Evolutionary conservation across 2,329 filamentous ascomycete genomes (phyloP).

Genomic region (Pleoardoris graminearum): DNA sequence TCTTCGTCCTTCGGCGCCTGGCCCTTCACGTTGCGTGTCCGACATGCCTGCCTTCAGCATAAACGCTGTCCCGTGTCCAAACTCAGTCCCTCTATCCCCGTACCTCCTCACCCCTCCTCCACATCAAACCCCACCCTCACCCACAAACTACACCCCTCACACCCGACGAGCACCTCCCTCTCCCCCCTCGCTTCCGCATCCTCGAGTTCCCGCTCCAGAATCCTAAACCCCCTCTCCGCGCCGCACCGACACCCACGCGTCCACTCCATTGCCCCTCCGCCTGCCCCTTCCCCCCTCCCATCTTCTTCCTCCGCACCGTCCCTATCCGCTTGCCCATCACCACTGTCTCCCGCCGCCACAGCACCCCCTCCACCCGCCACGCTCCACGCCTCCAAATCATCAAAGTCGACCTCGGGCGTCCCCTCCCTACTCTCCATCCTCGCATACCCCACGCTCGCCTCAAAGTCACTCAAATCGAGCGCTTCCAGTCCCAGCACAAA

Average conservation of each 20-base stretch:
- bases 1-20: too few relatives aligned
- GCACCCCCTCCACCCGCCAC: background rate
- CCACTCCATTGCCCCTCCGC: conserved; percentile 47
- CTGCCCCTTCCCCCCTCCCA: conserved; percentile 40
- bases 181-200: conserved; percentile 56
- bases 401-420: background rate
- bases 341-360: background rate
- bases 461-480: conserved; percentile 60
- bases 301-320: conserved; percentile 3
- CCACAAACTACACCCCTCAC: conserved; percentile 66
- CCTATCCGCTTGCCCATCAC: background rate
- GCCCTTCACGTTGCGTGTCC: too few relatives aligned
- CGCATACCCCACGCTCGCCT: conserved; percentile 8
- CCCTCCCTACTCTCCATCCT: background rate
- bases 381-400: background rate
- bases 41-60: too few relatives aligned
- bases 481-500: conserved; percentile 57
- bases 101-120: conserved; percentile 40
- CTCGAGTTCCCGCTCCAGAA: conserved; percentile 59
- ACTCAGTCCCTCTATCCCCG: too few relatives aligned
- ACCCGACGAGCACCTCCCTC: conserved; percentile 63
- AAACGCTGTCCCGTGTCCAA: too few relatives aligned
- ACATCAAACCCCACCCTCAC: conserved; percentile 63
- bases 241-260: conserved; percentile 61
- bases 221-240: conserved; percentile 58